Conservation (phyloP, 2,329 filamentous ascomycete species). For the Thielaviopsis populi region DNA sequence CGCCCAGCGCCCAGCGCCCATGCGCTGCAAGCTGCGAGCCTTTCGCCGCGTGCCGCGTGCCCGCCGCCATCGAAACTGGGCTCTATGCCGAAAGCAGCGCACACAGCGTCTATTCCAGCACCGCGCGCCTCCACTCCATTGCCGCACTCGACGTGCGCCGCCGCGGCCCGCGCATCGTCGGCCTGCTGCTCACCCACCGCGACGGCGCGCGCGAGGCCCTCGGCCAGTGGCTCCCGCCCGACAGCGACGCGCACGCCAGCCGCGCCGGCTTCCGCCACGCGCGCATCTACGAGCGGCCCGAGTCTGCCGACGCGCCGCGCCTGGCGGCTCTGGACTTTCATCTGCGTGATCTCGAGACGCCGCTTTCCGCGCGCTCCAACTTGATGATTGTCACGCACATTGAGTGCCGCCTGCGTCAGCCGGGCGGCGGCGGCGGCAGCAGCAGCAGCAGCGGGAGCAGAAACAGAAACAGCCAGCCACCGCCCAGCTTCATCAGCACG, state of each 20-base stretch:
- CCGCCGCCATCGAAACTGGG: background rate
- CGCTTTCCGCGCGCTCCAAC: slow-evolving; percentile 7
- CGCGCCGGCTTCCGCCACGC: background rate
- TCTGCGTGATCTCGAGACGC: slow-evolving; percentile 7
- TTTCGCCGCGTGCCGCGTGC: background rate
- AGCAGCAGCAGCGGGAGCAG: background rate
- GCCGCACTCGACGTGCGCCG: slow-evolving; percentile 5
- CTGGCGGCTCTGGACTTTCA: slow-evolving; percentile 10
- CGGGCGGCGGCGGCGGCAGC: background rate
- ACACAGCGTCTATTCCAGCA: slow-evolving; percentile 9
- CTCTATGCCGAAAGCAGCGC: slow-evolving; percentile 8
- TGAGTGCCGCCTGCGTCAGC: slow-evolving; percentile 2
- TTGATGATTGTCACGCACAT: slow-evolving; percentile 10
- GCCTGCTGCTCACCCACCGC: slow-evolving; percentile 8
- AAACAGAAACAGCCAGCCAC: background rate
- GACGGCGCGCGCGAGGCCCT: slow-evolving; percentile 7
- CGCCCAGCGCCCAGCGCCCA: background rate
- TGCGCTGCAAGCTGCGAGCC: background rate
- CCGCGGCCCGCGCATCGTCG: slow-evolving; percentile 2
- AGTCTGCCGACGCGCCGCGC: too few species aligned
- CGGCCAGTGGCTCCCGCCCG: slow-evolving; percentile 14
- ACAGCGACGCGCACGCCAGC: background rate
- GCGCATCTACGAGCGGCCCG: slow-evolving; percentile 2
- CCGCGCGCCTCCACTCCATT: background rate
- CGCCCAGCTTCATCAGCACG: background rate